Percentiles rank a stretch among this genome's conserved stretches.
phyloP scores from a whole-genome alignment of 2,329 filamentous ascomycete genomes.

The Bipolaris gigantea region DNA sequence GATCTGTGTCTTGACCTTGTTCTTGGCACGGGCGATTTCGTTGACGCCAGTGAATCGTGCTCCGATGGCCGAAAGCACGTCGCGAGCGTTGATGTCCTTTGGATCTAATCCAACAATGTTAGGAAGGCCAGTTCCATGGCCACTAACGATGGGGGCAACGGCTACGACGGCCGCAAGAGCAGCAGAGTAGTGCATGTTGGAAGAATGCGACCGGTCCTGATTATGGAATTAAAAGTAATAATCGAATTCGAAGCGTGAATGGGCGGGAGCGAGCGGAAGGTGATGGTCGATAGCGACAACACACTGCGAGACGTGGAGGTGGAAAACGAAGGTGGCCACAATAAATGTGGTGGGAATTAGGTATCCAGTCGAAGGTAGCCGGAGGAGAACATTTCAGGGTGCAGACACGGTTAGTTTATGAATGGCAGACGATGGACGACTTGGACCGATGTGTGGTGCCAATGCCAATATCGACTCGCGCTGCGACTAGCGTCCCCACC shows the following conservation, averaged over 20 bases:
- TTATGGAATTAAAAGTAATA: conserved; percentile 28
- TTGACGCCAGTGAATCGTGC: conserved; percentile 30
- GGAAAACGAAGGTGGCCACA: conserved; percentile 21
- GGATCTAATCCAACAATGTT: conserved; percentile 42
- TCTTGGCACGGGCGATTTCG: conserved; percentile 13
- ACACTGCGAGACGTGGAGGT: conserved; percentile 31
- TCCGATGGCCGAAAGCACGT: conserved; percentile 34
- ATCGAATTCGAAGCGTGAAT: conserved; percentile 8
- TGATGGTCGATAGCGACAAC: conserved; percentile 28
- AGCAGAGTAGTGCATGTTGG: conserved; percentile 40
- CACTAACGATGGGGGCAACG: conserved; percentile 34
- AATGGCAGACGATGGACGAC: conserved; percentile 21
- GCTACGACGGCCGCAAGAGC: conserved; percentile 36
- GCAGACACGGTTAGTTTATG: conserved; percentile 22
- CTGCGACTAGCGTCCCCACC: conserved; percentile 11
- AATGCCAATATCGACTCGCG: conserved; percentile 30
- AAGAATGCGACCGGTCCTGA: conserved; percentile 17
- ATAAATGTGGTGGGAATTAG: conserved; percentile 21
- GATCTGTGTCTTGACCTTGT: conserved; percentile 19
- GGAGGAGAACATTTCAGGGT: conserved; percentile 4
- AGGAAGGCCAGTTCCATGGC: conserved; percentile 37
- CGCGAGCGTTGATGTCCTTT: conserved; percentile 39
- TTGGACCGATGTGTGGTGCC: conserved; percentile 24
- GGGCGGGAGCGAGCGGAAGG: conserved; percentile 38
- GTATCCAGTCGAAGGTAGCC: conserved; percentile 16